These are phyloP conservation scores for Platismatia glauca DNA, from an alignment of 495 filamentous ascomycete genomes.

Conservation along the genomic window DNA sequence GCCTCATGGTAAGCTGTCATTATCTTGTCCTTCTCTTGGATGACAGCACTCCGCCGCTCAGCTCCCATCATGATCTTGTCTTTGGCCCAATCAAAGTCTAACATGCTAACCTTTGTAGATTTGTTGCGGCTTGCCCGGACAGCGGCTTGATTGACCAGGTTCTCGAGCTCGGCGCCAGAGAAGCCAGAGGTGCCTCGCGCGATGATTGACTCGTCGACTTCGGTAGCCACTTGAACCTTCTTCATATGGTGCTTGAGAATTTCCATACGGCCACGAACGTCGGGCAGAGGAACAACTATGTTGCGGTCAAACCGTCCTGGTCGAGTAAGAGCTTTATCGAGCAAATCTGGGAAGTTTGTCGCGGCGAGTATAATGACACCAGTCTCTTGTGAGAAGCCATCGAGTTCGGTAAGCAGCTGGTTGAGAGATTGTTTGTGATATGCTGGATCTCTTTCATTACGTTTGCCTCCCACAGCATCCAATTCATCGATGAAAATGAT, in stretches of 20 bases:
- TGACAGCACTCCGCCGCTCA: constrained; percentile 77
- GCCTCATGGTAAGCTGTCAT: constrained; percentile 97
- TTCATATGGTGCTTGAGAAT: constrained; percentile 90
- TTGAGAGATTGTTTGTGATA: constrained; percentile 97
- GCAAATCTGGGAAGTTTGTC: constrained; percentile 87
- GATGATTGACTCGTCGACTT: constrained; percentile 74
- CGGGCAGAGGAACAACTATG: constrained; percentile 77
- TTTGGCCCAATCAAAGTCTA: constrained; percentile 93
- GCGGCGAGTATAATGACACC: constrained; percentile 92
- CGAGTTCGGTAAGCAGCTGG: constrained; percentile 94
- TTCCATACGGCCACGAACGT: constrained; percentile 87
- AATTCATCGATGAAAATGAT: constrained; percentile 99
- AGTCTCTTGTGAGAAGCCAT: constrained; percentile 89
- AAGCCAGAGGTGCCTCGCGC: constrained; percentile 84
- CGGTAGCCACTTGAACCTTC: constrained; percentile 64
- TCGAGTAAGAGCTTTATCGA: constrained; percentile 90
- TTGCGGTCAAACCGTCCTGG: constrained; percentile 94
- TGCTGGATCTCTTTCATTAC: constrained; percentile 87
- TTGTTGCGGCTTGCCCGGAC: constrained; percentile 80
- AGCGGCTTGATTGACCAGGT: constrained; percentile 92
- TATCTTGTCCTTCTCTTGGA: constrained; percentile 74
- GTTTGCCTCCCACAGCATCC: constrained; percentile 89
- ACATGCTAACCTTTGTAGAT: constrained; percentile 57
- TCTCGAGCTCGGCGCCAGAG: constrained; percentile 91
- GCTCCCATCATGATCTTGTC: constrained; percentile 98